phyloP scores from a whole-genome alignment of 805 yeast genomes.

The Sungouiozyma intestinalis region DNA sequence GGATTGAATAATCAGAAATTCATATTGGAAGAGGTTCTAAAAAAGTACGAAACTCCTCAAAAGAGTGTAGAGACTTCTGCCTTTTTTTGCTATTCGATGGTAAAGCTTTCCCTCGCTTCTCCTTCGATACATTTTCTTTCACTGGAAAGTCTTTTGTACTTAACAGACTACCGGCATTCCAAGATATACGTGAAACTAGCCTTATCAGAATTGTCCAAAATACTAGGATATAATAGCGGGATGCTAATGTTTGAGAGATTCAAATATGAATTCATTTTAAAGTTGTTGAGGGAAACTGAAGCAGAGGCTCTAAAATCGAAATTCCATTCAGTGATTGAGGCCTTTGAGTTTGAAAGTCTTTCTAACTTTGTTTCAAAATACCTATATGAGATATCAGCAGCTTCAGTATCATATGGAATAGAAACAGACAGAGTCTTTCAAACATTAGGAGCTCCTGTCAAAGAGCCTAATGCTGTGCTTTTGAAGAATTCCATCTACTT shows the following conservation, averaged over 20 bases:
- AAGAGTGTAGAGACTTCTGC: constrained; percentile 22
- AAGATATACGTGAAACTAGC: constrained; percentile 11
- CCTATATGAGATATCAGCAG: constrained; percentile 11
- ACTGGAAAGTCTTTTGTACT: constrained; percentile 9
- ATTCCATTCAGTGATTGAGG: not conserved
- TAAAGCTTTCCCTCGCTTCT: constrained; percentile 11
- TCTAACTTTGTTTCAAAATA: constrained; percentile 10
- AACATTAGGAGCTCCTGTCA: not conserved
- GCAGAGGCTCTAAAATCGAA: constrained; percentile 10
- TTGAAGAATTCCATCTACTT: not conserved
- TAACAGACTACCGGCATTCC: constrained; percentile 10
- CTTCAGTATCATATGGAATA: constrained; percentile 11
- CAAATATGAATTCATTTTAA: constrained; percentile 14
- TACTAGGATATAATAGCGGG: not conserved
- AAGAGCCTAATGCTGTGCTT: not conserved
- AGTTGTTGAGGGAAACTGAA: constrained; percentile 8
- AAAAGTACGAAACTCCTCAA: constrained; percentile 16
- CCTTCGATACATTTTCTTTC: constrained; percentile 15
- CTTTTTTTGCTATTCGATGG: constrained; percentile 14
- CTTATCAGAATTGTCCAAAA: constrained; percentile 5
- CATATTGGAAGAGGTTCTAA: constrained; percentile 21
- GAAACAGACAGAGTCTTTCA: constrained; percentile 1
- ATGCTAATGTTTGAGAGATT: constrained; percentile 15
- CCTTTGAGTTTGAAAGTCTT: constrained; percentile 14
- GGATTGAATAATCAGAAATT: constrained; percentile 22